phyloP scores from a whole-genome alignment of 306 rosid genomes.

The Trifolium repens region DNA sequence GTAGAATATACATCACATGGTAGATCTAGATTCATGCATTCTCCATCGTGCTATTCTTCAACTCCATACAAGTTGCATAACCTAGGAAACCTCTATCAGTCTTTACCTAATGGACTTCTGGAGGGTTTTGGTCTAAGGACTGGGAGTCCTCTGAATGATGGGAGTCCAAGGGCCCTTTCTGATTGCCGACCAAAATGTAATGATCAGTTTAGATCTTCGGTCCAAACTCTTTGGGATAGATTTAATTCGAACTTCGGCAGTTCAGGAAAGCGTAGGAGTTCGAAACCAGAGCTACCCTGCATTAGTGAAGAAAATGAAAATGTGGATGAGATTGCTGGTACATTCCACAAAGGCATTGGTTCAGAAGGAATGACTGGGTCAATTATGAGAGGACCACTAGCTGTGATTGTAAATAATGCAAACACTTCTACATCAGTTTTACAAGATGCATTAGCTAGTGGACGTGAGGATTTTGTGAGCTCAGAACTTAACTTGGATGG shows the following conservation, averaged over 20 bases:
- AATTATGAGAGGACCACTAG: conserved; percentile 61
- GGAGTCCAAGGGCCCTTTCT: conserved; percentile 57
- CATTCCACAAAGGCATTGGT: conserved; percentile 47
- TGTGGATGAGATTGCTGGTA: conserved; percentile 62
- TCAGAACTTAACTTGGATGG: conserved; percentile 55
- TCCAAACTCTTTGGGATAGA: conserved; percentile 78
- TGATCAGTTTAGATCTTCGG: conserved; percentile 57
- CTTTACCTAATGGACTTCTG: conserved; percentile 76
- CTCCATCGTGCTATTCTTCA: conserved; percentile 64
- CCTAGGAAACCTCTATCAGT: conserved; percentile 43
- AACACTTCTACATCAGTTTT: conserved; percentile 55
- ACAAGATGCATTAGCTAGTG: conserved; percentile 55
- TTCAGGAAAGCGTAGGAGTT: conserved; percentile 72
- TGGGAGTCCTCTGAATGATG: conserved; percentile 47
- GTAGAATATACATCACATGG: conserved; percentile 61
- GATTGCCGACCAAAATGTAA: conserved; percentile 56
- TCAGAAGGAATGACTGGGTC: conserved; percentile 46
- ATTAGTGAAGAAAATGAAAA: conserved; percentile 87
- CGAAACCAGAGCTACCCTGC: conserved; percentile 82
- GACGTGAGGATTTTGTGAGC: conserved; percentile 59
- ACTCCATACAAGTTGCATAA: conserved; percentile 49
- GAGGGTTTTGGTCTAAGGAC: conserved; percentile 57
- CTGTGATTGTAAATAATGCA: conserved; percentile 54
- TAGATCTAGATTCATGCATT: conserved; percentile 61
- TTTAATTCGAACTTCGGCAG: conserved; percentile 58